phyloP scores from a whole-genome alignment of 2,329 filamentous ascomycete genomes.

The Fusarium newnesense region DNA sequence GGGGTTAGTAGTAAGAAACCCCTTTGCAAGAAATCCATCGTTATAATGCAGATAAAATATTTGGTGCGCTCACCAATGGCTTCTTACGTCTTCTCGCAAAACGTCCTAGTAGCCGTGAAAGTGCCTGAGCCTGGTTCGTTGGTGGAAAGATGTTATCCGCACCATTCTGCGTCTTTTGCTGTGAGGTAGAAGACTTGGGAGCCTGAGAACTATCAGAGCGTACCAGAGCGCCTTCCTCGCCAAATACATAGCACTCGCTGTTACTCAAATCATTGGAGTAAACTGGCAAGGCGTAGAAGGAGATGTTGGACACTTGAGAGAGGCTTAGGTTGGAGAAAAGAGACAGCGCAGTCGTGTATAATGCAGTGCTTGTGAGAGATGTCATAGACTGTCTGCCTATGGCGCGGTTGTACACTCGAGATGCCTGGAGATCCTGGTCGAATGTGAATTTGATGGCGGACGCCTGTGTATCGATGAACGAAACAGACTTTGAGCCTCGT shows the following conservation, averaged over 20 bases:
- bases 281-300: not conserved
- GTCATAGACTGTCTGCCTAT: not conserved
- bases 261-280: not conserved
- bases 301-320: not conserved
- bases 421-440: not conserved
- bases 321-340: not conserved
- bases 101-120: not conserved
- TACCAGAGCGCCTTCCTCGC: not conserved
- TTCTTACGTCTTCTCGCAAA: not conserved
- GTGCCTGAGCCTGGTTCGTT: fast-evolving
- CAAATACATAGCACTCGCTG: not conserved
- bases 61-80: not conserved
- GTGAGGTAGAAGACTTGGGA: not conserved
- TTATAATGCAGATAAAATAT: no score
- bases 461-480: not conserved
- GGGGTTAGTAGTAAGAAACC: no score
- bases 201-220: not conserved
- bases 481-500: not conserved
- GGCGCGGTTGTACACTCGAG: not conserved
- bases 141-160: fast-evolving
- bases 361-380: not conserved
- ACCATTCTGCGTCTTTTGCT: fast-evolving
- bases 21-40: no score
- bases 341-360: not conserved
- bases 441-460: not conserved